Conservation (phyloP, 352 stramenopile genomes). For the Globisporangium nunn region DNA sequence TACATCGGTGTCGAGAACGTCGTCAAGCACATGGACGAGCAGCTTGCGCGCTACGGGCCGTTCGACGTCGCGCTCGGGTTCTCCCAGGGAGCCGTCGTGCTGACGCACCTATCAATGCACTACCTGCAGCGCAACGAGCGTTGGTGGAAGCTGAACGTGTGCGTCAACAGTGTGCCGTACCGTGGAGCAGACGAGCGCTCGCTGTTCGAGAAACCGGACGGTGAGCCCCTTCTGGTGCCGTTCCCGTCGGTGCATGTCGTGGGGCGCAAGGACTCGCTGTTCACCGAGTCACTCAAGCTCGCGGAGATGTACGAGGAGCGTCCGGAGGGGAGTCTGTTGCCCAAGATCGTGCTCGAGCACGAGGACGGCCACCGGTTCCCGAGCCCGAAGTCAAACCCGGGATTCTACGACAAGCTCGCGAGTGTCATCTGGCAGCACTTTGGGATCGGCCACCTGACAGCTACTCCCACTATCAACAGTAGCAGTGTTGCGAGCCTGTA, state of each 20-base stretch:
- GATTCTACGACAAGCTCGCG: conserved; percentile 15
- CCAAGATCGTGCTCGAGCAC: conserved; percentile 31
- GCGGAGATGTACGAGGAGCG: conserved; percentile 27
- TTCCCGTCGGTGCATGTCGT: conserved; percentile 48
- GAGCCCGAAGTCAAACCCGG: conserved; percentile 8
- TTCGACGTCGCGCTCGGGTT: conserved; percentile 77
- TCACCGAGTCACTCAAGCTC: conserved; percentile 19
- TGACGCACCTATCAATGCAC: conserved; percentile 55
- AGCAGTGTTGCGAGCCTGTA: background rate
- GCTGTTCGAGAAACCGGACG: conserved; percentile 35
- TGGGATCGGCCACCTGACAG: background rate
- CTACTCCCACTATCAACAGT: background rate
- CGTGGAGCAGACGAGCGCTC: conserved; percentile 28
- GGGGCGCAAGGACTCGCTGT: conserved; percentile 27
- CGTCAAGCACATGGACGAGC: conserved; percentile 50
- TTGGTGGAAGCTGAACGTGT: conserved; percentile 52
- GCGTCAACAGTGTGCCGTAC: conserved; percentile 32
- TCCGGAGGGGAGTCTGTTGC: conserved; percentile 8
- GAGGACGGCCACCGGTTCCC: conserved; percentile 34
- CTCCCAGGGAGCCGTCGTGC: conserved; percentile 64
- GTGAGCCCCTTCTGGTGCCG: conserved; percentile 29
- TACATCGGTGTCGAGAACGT: conserved; percentile 27
- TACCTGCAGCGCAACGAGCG: conserved; percentile 33
- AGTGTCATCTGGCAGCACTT: conserved; percentile 14
- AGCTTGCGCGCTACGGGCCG: conserved; percentile 48